A percentile compares a stretch with the other conserved stretches of the same genome.
These are phyloP conservation scores for Mimosa pudica DNA, from an alignment of 306 rosid species.

Conservation along the genomic window DNA sequence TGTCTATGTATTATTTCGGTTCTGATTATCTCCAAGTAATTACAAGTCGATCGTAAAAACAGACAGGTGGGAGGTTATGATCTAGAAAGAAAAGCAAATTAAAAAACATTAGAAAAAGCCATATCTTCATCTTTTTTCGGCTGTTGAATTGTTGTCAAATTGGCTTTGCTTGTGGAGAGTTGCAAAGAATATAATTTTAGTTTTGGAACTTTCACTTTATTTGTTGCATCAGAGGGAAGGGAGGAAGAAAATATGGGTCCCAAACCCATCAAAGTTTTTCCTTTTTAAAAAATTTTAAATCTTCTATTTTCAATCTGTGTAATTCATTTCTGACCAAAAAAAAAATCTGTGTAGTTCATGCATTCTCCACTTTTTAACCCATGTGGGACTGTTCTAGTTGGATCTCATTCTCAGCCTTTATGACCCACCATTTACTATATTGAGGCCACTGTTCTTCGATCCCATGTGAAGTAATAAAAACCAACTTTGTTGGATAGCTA, in stretches of 20 bases:
- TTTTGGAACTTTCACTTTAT: conserved; percentile 61
- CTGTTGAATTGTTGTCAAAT: conserved; percentile 59
- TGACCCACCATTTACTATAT: conserved; percentile 28
- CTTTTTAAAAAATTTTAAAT: conserved; percentile 23
- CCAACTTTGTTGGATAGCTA: conserved; percentile 8
- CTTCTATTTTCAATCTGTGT: conserved; percentile 48
- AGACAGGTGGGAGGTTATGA: conserved; percentile 52
- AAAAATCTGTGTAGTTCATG: conserved; percentile 42
- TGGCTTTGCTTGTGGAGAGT: conserved; percentile 90
- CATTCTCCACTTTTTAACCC: conserved; percentile 36
- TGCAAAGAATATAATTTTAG: conserved; percentile 84
- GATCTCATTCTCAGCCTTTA: conserved; percentile 45
- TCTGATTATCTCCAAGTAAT: conserved; percentile 35
- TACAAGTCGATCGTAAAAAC: conserved; percentile 36
- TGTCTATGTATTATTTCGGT: neutral
- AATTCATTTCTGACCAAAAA: neutral
- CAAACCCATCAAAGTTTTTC: conserved; percentile 38
- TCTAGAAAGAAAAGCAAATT: conserved; percentile 43
- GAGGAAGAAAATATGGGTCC: conserved; percentile 38
- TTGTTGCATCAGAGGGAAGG: conserved; percentile 55
- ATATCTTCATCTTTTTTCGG: conserved; percentile 53
- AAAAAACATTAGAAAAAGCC: conserved; percentile 42
- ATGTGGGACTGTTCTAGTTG: conserved; percentile 33
- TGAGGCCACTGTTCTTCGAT: conserved; percentile 44
- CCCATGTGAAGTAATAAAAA: conserved; percentile 46